Base-by-base conservation (phyloP, 1,284 basidiomycete genomes). In the Ceratobasidium sp. region DNA sequence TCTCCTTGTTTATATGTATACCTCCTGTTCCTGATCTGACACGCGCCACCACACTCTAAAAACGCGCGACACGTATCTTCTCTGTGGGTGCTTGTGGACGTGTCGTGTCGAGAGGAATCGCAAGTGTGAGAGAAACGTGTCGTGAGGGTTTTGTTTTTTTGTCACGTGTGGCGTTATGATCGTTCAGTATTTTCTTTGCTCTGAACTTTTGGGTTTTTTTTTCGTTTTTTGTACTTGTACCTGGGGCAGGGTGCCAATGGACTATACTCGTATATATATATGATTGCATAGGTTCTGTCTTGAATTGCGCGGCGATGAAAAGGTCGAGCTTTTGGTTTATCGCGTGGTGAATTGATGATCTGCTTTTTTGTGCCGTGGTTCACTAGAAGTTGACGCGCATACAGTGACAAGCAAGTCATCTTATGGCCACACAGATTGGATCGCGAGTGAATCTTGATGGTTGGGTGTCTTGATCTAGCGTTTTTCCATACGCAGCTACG, bases 71-170 rank as follows among this genome's bases (percentile, higher is more conserved):
- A 57, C 48, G 48, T 65, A 46, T 65, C 62, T 65, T 65, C 62
- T 65, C 62, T 65, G 62, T 65, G 62, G 26, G 62, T 50, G 48
- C 62, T 65, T 36, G 64, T 69, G 53, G 53, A 57, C 57, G 57
- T 53, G 62, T 65, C 46, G 45, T 52, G 62, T 65, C 62, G n/a
- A 39, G 62, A 14, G 34, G 53, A 57, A 36, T 26, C 34, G 53
- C 23, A 18, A 21, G 43, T 45, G 43, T 45, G 43, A 12, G 43
- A 45, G 43, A 45, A n/a, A 26, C 6, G 28, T 23, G 53, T 32
- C 21, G 28, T 57, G 26, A 34, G 53, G 53, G 26, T 57, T 57
- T 30, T 36, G 3, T 32, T 16, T 34, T 32, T 26, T 16, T 3
- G 53, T 32, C 53, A 57, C 53, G 53, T 57, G 53, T 57, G 53